Base-by-base conservation (phyloP, 73 alveolate genomes). In the Durusdinium trenchii region DNA sequence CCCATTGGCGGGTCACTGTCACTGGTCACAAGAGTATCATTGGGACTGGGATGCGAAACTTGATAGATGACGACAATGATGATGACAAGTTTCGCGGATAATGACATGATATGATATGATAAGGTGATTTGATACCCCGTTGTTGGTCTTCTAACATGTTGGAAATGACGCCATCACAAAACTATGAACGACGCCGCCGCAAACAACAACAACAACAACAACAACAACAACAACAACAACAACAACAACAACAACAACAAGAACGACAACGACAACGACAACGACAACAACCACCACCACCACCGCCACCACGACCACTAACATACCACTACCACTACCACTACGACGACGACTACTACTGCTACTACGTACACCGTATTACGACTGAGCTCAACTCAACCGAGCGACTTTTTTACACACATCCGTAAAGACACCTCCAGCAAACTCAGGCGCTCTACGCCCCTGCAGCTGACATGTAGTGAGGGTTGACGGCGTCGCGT, bases 391-490 rank as follows among this genome's bases (percentile, higher is more conserved):
- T 16, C n/a, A n/a, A n/a, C n/a, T n/a, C n/a, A 57, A 23, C 35
- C 85, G 9, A 79, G 90, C 2, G 10, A 28, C 90, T 47, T 12
- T 6, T 3, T 47, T 42, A 46, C 90, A 79, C 45, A 79, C 45
- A 3, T 47, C 69, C 4, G 16, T 3, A 67, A 79, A 79, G 6
- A 79, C 36, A 9, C 90, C 90, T 4, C 90, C 90, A 79, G 90
- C 90, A 47, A 79, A 79, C 67, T 79, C 90, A 1, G 90, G 90
- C 12, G 60, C 90, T 3, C 90, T 16, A 2, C 90, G 6, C 10
- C 90, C 90, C 32, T 79, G 90, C 9, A 79, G 90, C 69, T 4
- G 18, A 47, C 90, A 79, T 23, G 90, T 79, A 67, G 30, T 46
- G 46, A 16, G 9, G 28, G 23, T 26, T 23, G 48, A 30, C 30